Conservation (phyloP, 331 rosid genomes). For the Pyracantha coccinea region DNA sequence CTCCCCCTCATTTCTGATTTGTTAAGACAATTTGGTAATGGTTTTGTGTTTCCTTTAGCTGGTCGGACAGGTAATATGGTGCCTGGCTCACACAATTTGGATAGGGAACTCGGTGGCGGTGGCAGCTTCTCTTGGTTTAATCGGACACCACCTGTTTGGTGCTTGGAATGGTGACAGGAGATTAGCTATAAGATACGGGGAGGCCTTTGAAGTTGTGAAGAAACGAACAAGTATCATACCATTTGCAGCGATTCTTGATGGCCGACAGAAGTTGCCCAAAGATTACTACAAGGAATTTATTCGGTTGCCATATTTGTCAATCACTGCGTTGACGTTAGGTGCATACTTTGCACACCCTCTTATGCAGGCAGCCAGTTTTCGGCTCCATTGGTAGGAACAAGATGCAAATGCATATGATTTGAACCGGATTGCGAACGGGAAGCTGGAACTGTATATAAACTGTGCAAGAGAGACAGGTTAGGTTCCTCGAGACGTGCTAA, state of each 20-base stretch:
- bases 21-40: conserved; percentile 7
- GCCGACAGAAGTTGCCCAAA: conserved; percentile 77
- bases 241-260: conserved; percentile 83
- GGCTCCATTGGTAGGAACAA: conserved; percentile 71
- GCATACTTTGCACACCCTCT: conserved; percentile 86
- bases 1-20: neutral
- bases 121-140: conserved; percentile 82
- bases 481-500: neutral
- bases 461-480: neutral
- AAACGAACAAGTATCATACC: conserved; percentile 74
- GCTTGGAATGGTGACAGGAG: conserved; percentile 96
- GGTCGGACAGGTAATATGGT: conserved; percentile 96
- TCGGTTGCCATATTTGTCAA: conserved; percentile 65
- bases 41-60: conserved; percentile 36
- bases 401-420: neutral
- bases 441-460: neutral
- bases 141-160: conserved; percentile 89
- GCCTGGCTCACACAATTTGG: conserved; percentile 91
- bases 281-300: conserved; percentile 83
- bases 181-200: conserved; percentile 50
- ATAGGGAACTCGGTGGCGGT: conserved; percentile 84
- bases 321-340: conserved; percentile 76
- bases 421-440: neutral
- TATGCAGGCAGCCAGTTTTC: conserved; percentile 77
- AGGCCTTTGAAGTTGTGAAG: conserved; percentile 55